Evolutionary conservation across 768 basidiomycete genomes (phyloP), one percentile per base, ranked within the genome.

Genomic region (Aureoboletus auriporus): DNA sequence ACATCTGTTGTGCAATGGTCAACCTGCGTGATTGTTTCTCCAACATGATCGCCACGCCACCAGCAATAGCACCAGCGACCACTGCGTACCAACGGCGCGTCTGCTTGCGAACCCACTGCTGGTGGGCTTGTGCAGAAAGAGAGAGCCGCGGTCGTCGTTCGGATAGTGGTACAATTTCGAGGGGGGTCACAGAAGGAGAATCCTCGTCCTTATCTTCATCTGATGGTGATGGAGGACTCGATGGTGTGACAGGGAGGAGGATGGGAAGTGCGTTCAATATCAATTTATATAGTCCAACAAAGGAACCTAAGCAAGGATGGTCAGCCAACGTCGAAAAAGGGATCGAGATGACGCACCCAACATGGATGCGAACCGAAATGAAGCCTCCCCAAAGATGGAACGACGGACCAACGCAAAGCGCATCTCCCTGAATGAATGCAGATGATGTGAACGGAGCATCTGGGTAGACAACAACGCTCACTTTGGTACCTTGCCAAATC

Each of bases 351-450:
- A 51, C 47, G 1, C 27, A 84, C 90, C 92, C 33, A 97, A 73
- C 91, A 94, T 94, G 0, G 84, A 82, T 5, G 84, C 89, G 54
- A 95, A 94, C 17, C 93, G 74, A 60, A 86, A 77, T 0, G 89
- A 84, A 60, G 95, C 93, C 36, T 72, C 53, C 0, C 93, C 93
- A 55, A 96, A 89, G 39, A 95, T 71, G 0, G 92, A 93, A 69
- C 80, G 87, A 4, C 86, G 79, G 42, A 96, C 74, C 20, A 93
- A 64, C 5, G 79, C 67, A 8, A 87, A 67, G 9, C 86, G 80
- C 46, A 77, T 67, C n/a, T 79, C 71, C 58, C 89, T 93, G 57
- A 5, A 46, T 23, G 16, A 40, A 37, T 8, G 40, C 30, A n/a
- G 33, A 36, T 27, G n/a, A 6, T 26, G 29, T 45, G 46, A 49